phyloP scores from a whole-genome alignment of 164 flowering plant species.

The Nymphaea thermarum region DNA sequence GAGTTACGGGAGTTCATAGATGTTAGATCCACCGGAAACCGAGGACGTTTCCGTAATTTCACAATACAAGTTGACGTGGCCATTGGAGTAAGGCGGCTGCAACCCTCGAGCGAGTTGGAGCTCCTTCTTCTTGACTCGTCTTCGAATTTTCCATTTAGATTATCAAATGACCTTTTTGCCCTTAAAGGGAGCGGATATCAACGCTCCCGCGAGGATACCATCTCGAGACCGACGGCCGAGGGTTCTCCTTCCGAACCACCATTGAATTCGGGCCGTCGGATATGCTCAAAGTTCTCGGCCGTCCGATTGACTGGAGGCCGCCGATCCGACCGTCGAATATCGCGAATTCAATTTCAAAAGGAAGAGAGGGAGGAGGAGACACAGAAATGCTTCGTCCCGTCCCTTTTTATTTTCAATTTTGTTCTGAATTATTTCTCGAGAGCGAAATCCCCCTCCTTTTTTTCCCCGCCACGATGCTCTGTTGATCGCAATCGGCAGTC shows the following conservation, averaged over 20 bases:
- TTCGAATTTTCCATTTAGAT: too few relatives aligned
- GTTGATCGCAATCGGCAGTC: slow-evolving; percentile 3
- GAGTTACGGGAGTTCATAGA: too few relatives aligned
- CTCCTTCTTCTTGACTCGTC: neutral
- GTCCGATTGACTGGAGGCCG: neutral
- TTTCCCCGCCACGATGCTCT: neutral
- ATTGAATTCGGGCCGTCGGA: neutral
- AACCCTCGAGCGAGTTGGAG: neutral
- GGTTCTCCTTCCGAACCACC: neutral
- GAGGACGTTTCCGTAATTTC: too few relatives aligned
- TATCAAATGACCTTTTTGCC: neutral
- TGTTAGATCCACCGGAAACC: too few relatives aligned
- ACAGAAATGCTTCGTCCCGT: slow-evolving; percentile 7
- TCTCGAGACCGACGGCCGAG: neutral
- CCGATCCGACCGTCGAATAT: slow-evolving; percentile 36
- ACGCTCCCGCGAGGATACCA: neutral
- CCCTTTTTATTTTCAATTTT: neutral
- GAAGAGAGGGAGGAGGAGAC: slow-evolving; percentile 41
- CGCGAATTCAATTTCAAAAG: slow-evolving; percentile 54
- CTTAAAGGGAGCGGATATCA: neutral
- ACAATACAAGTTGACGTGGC: too few relatives aligned
- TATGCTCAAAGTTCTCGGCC: neutral
- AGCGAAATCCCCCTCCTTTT: neutral
- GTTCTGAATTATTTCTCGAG: neutral
- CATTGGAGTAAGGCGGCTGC: too few relatives aligned